Evolutionary conservation across 768 basidiomycete species (phyloP), one percentile per base, ranked within the genome.

Genomic region (Tylopilus vinaceipallidus): DNA sequence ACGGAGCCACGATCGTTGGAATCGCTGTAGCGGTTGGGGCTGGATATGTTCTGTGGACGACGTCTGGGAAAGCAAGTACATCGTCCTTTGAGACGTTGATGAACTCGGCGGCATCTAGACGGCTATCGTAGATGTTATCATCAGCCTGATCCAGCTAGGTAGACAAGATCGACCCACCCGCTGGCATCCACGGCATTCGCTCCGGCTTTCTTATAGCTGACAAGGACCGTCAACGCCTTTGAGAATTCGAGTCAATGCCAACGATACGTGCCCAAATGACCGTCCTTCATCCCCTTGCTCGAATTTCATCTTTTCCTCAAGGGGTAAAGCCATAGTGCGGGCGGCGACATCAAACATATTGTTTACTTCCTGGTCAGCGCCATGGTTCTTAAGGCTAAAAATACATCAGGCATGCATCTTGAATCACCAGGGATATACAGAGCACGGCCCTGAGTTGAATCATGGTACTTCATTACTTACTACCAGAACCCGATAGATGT

Each of bases 81-180:
- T 89, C 86, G 59, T 89, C 85, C 59, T 85, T 84, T 0, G 84
- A 71, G 27, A 87, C 64, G 57, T 86, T 86, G 50, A 87, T 71
- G 63, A 84, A 86, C 58, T 87, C 83, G 3, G 75, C 73, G 0
- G 73, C 74, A 58, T 87, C 85, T 40, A 74, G 50, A 4, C 24
- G 41, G 2, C 58, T 62, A 16, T 39, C 13, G 16, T n/a, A 8
- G 19, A 26, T 11, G 2, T 6, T n/a, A n/a, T n/a, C n/a, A n/a
- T n/a, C n/a, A n/a, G n/a, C n/a, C n/a, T n/a, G n/a, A n/a, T n/a
- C n/a, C n/a, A n/a, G n/a, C n/a, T n/a, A n/a, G n/a, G n/a, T n/a
- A n/a, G n/a, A n/a, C n/a, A n/a, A n/a, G n/a, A n/a, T n/a, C n/a
- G 23, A 50, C 55, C 59, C 33, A 73, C 34, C 85, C 86, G 11